These are phyloP conservation scores for Pyronema domesticum DNA, from an alignment of 495 filamentous ascomycete species.

Conservation along the genomic window DNA sequence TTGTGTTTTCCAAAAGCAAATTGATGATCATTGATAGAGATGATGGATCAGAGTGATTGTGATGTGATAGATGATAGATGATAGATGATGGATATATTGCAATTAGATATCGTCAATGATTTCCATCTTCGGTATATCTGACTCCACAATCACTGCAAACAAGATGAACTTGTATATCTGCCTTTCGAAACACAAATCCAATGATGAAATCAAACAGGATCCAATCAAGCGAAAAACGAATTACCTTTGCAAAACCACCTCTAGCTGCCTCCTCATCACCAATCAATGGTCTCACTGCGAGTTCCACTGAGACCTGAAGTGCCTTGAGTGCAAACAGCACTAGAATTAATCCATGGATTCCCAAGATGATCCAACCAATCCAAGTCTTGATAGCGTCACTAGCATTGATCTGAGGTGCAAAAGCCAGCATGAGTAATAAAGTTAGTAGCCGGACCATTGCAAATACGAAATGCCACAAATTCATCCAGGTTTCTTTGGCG, in stretches of 20 bases:
- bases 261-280: constrained; percentile 56
- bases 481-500: constrained; percentile 89
- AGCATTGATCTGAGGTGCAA: constrained; percentile 65
- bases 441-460: constrained; percentile 57
- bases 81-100: constrained; percentile 18
- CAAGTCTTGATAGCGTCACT: constrained; percentile 65
- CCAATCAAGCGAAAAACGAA: constrained; percentile 1
- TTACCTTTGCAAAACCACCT: constrained; percentile 66
- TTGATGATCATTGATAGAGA: neutral
- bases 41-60: neutral
- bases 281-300: constrained; percentile 59
- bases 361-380: constrained; percentile 84
- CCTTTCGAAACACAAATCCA: neutral
- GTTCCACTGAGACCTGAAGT: constrained; percentile 73
- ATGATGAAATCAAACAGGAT: neutral
- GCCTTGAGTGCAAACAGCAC: constrained; percentile 89
- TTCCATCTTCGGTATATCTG: neutral
- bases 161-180: neutral
- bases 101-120: constrained; percentile 1
- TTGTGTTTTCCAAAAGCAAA: no score
- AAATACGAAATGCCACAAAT: constrained; percentile 77
- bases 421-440: constrained; percentile 69
- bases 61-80: constrained; percentile 15
- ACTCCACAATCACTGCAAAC: constrained; percentile 4
- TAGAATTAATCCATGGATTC: constrained; percentile 70